Conservation (phyloP, 305 asterid species). For the Vinca major region DNA sequence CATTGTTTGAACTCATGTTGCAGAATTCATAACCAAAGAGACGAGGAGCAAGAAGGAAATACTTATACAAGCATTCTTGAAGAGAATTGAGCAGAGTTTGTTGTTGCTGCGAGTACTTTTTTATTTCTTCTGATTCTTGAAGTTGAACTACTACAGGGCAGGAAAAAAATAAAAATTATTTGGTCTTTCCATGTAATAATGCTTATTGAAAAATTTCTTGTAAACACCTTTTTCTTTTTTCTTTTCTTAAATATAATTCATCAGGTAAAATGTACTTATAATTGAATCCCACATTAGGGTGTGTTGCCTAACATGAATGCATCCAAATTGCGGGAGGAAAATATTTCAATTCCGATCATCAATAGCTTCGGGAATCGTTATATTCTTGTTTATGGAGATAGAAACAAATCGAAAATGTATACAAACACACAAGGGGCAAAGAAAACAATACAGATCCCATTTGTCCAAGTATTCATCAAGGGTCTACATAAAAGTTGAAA, state of each 20-base stretch:
- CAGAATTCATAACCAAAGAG: neutral
- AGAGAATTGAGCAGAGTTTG: neutral
- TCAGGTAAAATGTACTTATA: neutral
- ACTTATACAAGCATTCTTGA: neutral
- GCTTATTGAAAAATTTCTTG: too few species aligned
- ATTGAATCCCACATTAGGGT: neutral
- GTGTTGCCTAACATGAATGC: neutral
- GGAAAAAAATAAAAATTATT: too few species aligned
- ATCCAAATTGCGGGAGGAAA: neutral
- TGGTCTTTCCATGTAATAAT: too few species aligned
- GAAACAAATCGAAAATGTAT: neutral
- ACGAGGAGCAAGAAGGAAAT: neutral
- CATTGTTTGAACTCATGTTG: slow-evolving; percentile 2
- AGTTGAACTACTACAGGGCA: neutral
- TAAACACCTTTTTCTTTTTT: neutral
- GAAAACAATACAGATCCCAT: too few species aligned
- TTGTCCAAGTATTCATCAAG: neutral
- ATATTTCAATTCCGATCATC: neutral
- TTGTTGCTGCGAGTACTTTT: neutral
- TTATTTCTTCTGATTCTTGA: neutral
- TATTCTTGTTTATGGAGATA: neutral
- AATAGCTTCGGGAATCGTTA: neutral
- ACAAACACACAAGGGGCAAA: neutral
- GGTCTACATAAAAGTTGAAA: neutral
- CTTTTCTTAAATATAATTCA: neutral